Percentiles rank a stretch among this genome's conserved stretches.
phyloP scores from a whole-genome alignment of 441 rosid species.

The Eruca vesicaria region DNA sequence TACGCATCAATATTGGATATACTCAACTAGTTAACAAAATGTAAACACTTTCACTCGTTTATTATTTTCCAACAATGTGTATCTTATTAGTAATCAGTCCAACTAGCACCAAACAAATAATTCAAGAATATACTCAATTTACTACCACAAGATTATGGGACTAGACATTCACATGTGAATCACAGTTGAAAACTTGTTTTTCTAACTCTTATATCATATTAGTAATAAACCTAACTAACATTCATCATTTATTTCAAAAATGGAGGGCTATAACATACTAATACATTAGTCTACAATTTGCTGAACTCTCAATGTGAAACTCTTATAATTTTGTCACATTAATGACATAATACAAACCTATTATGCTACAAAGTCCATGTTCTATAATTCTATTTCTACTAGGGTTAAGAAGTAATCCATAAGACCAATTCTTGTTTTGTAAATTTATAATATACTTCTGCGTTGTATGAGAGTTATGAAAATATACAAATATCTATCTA shows the following conservation, averaged over 20 bases:
- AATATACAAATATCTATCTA: background rate
- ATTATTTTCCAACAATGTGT: too few relatives aligned
- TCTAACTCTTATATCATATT: background rate
- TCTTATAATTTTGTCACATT: background rate
- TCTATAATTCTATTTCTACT: background rate
- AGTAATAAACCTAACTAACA: too few relatives aligned
- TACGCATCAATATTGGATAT: too few relatives aligned
- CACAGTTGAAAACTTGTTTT: background rate
- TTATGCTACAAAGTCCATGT: background rate
- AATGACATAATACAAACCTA: background rate
- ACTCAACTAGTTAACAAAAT: too few relatives aligned
- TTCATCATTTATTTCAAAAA: too few relatives aligned
- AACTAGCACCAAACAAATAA: too few relatives aligned
- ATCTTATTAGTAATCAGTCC: too few relatives aligned
- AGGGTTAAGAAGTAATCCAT: conserved; percentile 4
- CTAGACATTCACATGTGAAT: background rate
- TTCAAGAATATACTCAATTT: too few relatives aligned
- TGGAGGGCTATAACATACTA: too few relatives aligned
- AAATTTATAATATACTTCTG: background rate
- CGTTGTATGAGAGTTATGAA: background rate
- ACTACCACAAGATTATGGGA: background rate
- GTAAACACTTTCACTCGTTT: too few relatives aligned
- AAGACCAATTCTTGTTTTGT: background rate
- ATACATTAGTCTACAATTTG: too few relatives aligned
- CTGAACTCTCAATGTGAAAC: too few relatives aligned